Percentiles rank a stretch among this genome's conserved stretches.
phyloP scores from a whole-genome alignment of 108 stramenopile genomes.

The Nitzschia inconspicua region DNA sequence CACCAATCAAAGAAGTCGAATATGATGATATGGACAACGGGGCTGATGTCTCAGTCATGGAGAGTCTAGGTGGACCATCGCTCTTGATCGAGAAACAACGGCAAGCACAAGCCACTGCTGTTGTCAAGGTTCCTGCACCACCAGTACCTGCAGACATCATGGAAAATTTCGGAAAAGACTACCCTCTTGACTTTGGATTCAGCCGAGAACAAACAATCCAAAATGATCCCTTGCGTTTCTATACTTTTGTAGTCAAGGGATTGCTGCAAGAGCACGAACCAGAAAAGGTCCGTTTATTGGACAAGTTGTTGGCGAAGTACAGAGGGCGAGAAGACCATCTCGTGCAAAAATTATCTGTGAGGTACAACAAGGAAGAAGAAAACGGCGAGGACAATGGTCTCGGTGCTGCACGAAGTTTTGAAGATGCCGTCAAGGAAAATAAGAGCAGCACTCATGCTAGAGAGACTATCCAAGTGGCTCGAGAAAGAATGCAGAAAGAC shows the following conservation, averaged over 20 bases:
- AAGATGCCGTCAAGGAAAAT: slow-evolving; percentile 51
- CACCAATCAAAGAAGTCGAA: slow-evolving; percentile 72
- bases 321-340: slow-evolving; percentile 82
- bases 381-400: slow-evolving; percentile 10
- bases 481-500: slow-evolving; percentile 33
- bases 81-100: slow-evolving; percentile 78
- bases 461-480: slow-evolving; percentile 29
- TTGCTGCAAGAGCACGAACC: slow-evolving; percentile 80
- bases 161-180: slow-evolving; percentile 63
- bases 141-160: slow-evolving; percentile 57
- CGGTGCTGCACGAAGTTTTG: slow-evolving; percentile 39
- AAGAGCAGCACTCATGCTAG: slow-evolving; percentile 42
- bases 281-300: slow-evolving; percentile 78
- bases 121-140: slow-evolving; percentile 17
- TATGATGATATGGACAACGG: slow-evolving; percentile 77
- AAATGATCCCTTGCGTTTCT: slow-evolving; percentile 71
- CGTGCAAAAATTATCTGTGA: slow-evolving; percentile 74
- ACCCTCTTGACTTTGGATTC: slow-evolving; percentile 58
- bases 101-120: slow-evolving; percentile 24
- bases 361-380: slow-evolving; percentile 65
- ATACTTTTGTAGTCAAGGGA: slow-evolving; percentile 66
- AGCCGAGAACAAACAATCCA: slow-evolving; percentile 69
- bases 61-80: slow-evolving; percentile 82
- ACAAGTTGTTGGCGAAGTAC: slow-evolving; percentile 85
- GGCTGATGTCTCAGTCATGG: slow-evolving; percentile 88